Evolutionary conservation across 768 basidiomycete genomes (phyloP).

Genomic region (Rubroboletus satanas): DNA sequence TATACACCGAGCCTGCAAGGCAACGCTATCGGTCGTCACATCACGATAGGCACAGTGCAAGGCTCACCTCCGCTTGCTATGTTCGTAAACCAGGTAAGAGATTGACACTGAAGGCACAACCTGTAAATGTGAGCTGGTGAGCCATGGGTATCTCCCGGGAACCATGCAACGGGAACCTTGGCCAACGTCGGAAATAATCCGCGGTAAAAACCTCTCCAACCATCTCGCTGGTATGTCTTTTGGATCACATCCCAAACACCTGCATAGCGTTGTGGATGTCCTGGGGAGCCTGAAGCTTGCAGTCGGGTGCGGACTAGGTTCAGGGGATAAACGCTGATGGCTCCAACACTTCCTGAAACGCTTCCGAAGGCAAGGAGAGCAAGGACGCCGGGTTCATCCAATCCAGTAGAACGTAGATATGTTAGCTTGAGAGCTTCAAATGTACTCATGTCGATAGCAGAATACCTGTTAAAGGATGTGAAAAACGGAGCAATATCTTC

Average conservation of each 20-base stretch:
- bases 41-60: background rate
- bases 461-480: conserved; percentile 48
- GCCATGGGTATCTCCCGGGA: background rate
- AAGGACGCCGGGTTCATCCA: conserved; percentile 86
- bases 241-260: conserved; percentile 82
- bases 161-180: conserved; percentile 51
- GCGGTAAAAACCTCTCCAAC: conserved; percentile 92
- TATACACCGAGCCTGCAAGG: conserved; percentile 58
- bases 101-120: conserved; percentile 97
- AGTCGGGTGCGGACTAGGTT: conserved; percentile 91
- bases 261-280: conserved; percentile 87
- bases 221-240: conserved; percentile 80
- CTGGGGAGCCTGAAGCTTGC: conserved; percentile 94
- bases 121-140: conserved; percentile 35
- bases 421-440: conserved; percentile 94
- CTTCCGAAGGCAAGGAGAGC: conserved; percentile 89
- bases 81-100: conserved; percentile 92
- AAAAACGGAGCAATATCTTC: background rate
- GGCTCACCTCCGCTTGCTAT: conserved; percentile 71
- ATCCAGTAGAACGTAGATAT: conserved; percentile 80
- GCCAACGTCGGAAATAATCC: conserved; percentile 90
- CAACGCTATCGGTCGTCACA: conserved; percentile 1
- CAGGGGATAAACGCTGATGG: conserved; percentile 88
- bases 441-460: conserved; percentile 96
- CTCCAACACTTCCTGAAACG: conserved; percentile 89